Percentiles rank a stretch among this genome's conserved stretches.
Evolutionary conservation across 768 basidiomycete species (phyloP).

Genomic region (Sarcodon aspratus): DNA sequence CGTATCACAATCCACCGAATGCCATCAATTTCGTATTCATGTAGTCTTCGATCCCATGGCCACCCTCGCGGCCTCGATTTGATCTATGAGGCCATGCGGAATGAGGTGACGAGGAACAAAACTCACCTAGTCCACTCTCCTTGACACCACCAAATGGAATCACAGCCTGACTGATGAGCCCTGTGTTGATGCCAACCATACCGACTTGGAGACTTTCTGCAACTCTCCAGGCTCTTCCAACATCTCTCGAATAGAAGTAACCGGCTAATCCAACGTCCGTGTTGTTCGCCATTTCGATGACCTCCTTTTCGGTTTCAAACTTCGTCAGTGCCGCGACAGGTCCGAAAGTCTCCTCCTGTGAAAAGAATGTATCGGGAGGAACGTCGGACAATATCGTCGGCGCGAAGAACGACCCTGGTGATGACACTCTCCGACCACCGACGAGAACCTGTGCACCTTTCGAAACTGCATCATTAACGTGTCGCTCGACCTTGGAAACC

Average conservation of each 20-base stretch:
- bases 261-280: constrained; percentile 83
- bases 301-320: constrained; percentile 93
- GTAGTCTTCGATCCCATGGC: constrained; percentile 86
- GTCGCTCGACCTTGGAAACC: constrained; percentile 72
- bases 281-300: constrained; percentile 75
- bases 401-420: constrained; percentile 57
- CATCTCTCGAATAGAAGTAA: constrained; percentile 84
- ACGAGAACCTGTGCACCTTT: constrained; percentile 82
- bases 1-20: constrained; percentile 53
- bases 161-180: constrained; percentile 61
- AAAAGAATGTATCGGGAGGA: constrained; percentile 43
- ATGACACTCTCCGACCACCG: constrained; percentile 67
- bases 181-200: constrained; percentile 82
- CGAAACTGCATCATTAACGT: constrained; percentile 80
- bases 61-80: constrained; percentile 63
- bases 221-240: constrained; percentile 87
- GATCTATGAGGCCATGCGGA: constrained; percentile 4
- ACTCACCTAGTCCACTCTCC: constrained; percentile 66
- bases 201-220: constrained; percentile 92
- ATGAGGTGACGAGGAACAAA: background rate
- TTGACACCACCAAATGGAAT: constrained; percentile 90
- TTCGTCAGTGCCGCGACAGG: constrained; percentile 79
- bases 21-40: constrained; percentile 73
- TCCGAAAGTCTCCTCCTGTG: constrained; percentile 90
- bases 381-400: constrained; percentile 91